Base-by-base conservation (phyloP, 2,329 filamentous ascomycete genomes). In the Lecanicillium sp. region DNA sequence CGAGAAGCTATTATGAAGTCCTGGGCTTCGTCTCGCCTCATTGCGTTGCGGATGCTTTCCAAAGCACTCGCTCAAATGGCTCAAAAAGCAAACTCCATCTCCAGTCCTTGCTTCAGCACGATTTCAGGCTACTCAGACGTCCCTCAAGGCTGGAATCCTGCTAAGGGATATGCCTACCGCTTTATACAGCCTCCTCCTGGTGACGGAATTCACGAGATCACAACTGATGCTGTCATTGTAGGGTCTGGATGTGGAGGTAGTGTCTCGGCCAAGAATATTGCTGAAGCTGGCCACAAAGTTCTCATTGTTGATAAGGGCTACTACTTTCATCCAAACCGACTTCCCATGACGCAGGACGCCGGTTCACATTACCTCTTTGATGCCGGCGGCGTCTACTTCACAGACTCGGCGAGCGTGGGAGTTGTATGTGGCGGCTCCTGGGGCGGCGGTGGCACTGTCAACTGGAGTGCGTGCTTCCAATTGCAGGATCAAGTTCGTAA, bases 401-500 rank as follows among this genome's bases (percentile, higher is more conserved):
- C 68, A 44, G 67, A 82, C 44, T 72, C 84, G 51, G 64, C 66
- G 9, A 71, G 73, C 5, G 65, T 81, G 18, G 72, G 64, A 13
- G 59, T 90, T 10, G 56, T 85, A 3, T 76, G 83, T 0, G 89
- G 85, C 2, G 74, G 77, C 40, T 76, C 76, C 22, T 94, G 84
- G 77, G 89, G 89, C 19, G 89, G 89, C 29, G 88, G 89, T 39
- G 87, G 88, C 4, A 87, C 85, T 0, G 62, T 95, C 49, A 96
- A 96, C 60, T 95, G 88, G 88, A 84, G 71, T 51, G 75, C 75
- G 9, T 65, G 65, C 36, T 62, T 79, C 37, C 67, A 72, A 48
- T 83, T 86, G 0, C 86, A 89, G 54, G 77, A 74, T 17, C 84
- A 72, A 47, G 85, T 95, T 1, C 77, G 88, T 3, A 68, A 78